Base-by-base conservation (phyloP, 2,329 filamentous ascomycete species). In the Pseudogymnoascus sp. region DNA sequence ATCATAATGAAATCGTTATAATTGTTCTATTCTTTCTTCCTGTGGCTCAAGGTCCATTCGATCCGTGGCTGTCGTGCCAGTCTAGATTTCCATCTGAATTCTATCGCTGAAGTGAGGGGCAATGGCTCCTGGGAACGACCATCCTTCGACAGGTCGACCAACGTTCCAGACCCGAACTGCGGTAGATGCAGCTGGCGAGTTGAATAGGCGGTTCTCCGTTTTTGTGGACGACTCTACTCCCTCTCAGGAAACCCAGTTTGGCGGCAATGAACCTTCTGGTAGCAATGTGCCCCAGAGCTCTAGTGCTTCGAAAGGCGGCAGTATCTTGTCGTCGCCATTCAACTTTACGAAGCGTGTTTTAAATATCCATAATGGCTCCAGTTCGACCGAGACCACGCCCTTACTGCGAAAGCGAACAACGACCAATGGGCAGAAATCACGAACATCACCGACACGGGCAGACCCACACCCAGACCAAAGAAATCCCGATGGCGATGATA, bases 121-220 rank as follows among this genome's bases (percentile, higher is more conserved):
- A 36, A 57, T 57, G 51, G 51, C 51, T 57, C 6, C 51, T 57
- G 51, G 29, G 51, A 34, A 57, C 51, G 51, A 34, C 51, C 26
- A 57, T 57, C 51, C 29, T 21, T 5, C 51, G 51, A 57, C 51
- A 5, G 34, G 11, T 8, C 59, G 59, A 16, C 59, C 59, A 40
- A 61, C 59, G n/a, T 81, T 81, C 68, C 74, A 77, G 60, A 71
- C 78, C 18, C 73, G 76, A 16, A 75, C 78, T 21, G 78, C 79
- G 21, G 73, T 71, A 60, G 79, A 81, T 68, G 74, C 77, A 62
- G 73, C 74, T 45, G 75, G 76, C 63, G 77, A 79, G 64, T 70
- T 81, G 63, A 74, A 76, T 62, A 73, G 78, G 57, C 75, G 77
- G 12, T 72, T 64, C 39, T 75, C 73, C 10, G 65, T 65, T 36